These are phyloP conservation scores for Iris pallida DNA, from an alignment of 116 monocot genomes.

Conservation along the genomic window DNA sequence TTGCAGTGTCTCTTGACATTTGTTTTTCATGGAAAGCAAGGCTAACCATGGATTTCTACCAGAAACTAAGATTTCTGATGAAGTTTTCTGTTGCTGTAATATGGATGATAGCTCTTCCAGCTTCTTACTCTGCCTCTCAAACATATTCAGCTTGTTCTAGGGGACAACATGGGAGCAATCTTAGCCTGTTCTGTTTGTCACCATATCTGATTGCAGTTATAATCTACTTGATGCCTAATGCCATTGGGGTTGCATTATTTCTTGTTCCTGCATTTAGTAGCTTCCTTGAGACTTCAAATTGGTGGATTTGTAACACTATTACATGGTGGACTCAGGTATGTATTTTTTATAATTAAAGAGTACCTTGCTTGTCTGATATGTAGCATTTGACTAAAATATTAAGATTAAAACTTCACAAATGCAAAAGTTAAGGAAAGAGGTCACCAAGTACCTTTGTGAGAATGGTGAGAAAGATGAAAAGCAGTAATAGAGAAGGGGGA, in stretches of 20 bases:
- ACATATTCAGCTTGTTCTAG: conserved; percentile 38
- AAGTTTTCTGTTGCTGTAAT: conserved; percentile 42
- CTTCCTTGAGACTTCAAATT: conserved; percentile 69
- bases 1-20: conserved; percentile 65
- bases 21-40: conserved; percentile 65
- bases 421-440: no score
- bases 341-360: neutral
- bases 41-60: conserved; percentile 32
- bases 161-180: conserved; percentile 13
- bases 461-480: no score
- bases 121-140: conserved; percentile 48
- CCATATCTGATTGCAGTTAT: conserved; percentile 55
- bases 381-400: neutral
- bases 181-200: conserved; percentile 44
- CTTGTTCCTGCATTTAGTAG: conserved; percentile 53
- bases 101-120: conserved; percentile 56
- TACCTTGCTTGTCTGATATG: neutral
- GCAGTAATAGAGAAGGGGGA: no score
- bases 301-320: conserved; percentile 32
- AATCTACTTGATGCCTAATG: conserved; percentile 50
- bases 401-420: neutral
- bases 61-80: conserved; percentile 46
- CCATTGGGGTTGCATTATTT: conserved; percentile 44
- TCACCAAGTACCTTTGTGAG: no score
- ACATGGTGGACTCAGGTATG: conserved; percentile 74